Evolutionary conservation across 2,329 filamentous ascomycete genomes (phyloP).

Genomic region (Claviceps africana): DNA sequence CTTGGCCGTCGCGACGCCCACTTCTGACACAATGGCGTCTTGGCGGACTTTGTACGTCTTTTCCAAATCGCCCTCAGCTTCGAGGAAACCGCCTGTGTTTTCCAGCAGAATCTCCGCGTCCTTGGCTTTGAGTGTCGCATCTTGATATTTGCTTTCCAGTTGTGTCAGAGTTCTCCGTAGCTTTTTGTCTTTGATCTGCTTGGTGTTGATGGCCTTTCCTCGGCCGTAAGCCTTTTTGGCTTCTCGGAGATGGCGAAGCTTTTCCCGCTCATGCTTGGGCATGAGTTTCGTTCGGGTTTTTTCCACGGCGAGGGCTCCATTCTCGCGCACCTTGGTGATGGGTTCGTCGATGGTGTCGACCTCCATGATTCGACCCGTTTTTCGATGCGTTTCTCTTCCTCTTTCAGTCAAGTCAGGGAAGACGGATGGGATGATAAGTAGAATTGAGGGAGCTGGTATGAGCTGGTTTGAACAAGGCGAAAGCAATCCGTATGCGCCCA

Average conservation of each 20-base stretch:
- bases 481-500: background rate
- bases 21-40: slow-evolving; percentile 61
- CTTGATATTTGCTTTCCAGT: slow-evolving; percentile 70
- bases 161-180: slow-evolving; percentile 64
- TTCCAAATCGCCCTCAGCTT: slow-evolving; percentile 79
- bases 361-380: slow-evolving; percentile 19
- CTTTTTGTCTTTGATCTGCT: slow-evolving; percentile 76
- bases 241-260: slow-evolving; percentile 38
- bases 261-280: slow-evolving; percentile 36
- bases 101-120: slow-evolving; percentile 92
- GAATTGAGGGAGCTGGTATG: background rate
- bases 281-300: slow-evolving; percentile 37
- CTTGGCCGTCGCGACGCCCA: slow-evolving; percentile 73
- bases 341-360: slow-evolving; percentile 22
- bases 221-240: slow-evolving; percentile 73
- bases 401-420: background rate
- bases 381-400: slow-evolving; percentile 6
- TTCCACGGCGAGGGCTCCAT: slow-evolving; percentile 38
- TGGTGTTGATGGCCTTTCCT: slow-evolving; percentile 59
- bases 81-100: slow-evolving; percentile 71
- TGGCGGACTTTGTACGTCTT: slow-evolving; percentile 86
- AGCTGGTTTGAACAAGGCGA: background rate
- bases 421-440: background rate
- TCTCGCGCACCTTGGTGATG: slow-evolving; percentile 27
- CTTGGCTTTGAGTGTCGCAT: slow-evolving; percentile 71